Base-by-base conservation (phyloP, 805 yeast genomes). In the Tanozyma kutaoensis region DNA sequence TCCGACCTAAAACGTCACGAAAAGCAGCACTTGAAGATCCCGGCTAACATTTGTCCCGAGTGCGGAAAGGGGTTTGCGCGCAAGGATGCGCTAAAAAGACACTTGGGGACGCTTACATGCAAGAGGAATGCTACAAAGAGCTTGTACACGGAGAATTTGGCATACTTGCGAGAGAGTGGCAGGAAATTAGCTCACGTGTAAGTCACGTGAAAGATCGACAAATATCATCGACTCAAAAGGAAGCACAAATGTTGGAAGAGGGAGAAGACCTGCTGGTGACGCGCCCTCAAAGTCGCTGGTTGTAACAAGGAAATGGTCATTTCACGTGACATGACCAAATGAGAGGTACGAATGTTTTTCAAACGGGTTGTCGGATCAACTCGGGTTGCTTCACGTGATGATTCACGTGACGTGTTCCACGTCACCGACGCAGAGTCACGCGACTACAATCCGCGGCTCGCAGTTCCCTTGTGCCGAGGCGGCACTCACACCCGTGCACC, bases 1-100 rank as follows among this genome's bases (percentile, higher is more conserved):
- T 65, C 76, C 3, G 88, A 77, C 48, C 58, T 77, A 38, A 73
- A 74, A 44, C 61, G 88, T 30, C 91, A 78, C 43, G 80, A 74
- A 39, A 72, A 78, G 42, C 81, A 76, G 23, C 93, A 79, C 50
- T 50, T 76, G 25, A 62, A 72, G 14, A 69, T 76, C 2, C 68
- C 81, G 7, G 86, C 88, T 1, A 76, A 80, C 42, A 70, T 77
- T 25, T 79, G 93, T 49, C 70, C 75, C 5, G 52, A 61, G 12
- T 79, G 93, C 54, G 82, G 81, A 20, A 79, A 79, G 43, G 86
- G 91, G 0, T 79, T 79, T 60, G 88, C 91, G 2, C 55, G 93
- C 25, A 77, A 76, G 40, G 93, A 79, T 50, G 91, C 91, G 0
- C 55, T 79, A 39, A 79, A 78, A 45, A 58, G 93, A 38, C 93